These are phyloP conservation scores for Vitis hybrid DNA, from an alignment of 177 flowering plant genomes.

Conservation along the genomic window DNA sequence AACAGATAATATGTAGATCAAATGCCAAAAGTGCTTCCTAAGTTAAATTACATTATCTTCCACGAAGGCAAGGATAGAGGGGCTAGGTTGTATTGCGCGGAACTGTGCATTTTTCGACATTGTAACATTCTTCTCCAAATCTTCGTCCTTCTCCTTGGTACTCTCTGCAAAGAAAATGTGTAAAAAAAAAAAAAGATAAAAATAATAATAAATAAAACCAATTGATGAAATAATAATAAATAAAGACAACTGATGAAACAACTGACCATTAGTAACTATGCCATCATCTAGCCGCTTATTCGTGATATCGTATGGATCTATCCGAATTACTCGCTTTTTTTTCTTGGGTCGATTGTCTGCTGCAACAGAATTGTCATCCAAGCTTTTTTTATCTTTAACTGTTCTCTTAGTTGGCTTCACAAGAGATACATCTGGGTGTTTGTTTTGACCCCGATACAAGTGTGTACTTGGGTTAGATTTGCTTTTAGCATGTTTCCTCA, in stretches of 20 bases:
- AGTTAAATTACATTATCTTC: slow-evolving; percentile 75
- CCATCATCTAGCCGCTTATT: slow-evolving; percentile 80
- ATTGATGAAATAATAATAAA: slow-evolving; percentile 1
- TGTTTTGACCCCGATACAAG: slow-evolving; percentile 17
- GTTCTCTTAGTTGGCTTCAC: slow-evolving; percentile 27
- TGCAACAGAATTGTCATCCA: slow-evolving; percentile 26
- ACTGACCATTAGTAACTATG: slow-evolving; percentile 45
- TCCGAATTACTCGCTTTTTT: slow-evolving; percentile 51
- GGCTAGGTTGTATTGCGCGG: slow-evolving; percentile 89
- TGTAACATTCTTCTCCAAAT: slow-evolving; percentile 36
- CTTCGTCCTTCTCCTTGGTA: slow-evolving; percentile 36
- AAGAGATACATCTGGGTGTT: slow-evolving; percentile 13
- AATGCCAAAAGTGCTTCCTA: background rate
- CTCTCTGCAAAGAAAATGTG: slow-evolving; percentile 34
- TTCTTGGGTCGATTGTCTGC: slow-evolving; percentile 40
- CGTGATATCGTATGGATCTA: slow-evolving; percentile 74
- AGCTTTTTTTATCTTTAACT: slow-evolving; percentile 21
- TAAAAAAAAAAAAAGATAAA: background rate
- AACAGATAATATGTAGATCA: background rate
- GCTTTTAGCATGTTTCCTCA: slow-evolving; percentile 22
- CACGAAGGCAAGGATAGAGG: slow-evolving; percentile 84
- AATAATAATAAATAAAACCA: too few species aligned
- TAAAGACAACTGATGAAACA: background rate
- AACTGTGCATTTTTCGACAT: slow-evolving; percentile 90
- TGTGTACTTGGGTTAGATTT: slow-evolving; percentile 16